Evolutionary conservation across 179 eudicot genomes (phyloP).

Genomic region (Silene noctiflora): DNA sequence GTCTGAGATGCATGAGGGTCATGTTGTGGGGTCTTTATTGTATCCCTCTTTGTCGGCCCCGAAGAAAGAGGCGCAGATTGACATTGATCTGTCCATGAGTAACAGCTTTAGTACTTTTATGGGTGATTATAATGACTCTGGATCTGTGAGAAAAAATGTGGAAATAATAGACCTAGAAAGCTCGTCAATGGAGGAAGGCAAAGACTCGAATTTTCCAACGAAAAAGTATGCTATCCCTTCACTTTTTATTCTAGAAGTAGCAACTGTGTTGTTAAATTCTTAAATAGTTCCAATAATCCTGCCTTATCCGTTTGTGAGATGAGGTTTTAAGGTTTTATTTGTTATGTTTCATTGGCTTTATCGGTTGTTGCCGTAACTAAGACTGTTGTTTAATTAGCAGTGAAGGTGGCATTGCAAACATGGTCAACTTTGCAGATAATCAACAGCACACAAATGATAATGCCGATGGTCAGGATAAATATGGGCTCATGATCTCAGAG

Average conservation of each 20-base stretch:
- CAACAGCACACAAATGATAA: conserved; percentile 51
- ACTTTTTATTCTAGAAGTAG: background rate
- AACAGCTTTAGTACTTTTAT: conserved; percentile 36
- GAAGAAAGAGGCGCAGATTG: conserved; percentile 41
- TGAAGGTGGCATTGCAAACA: conserved; percentile 44
- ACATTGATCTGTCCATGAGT: conserved; percentile 65
- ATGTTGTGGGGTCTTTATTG: conserved; percentile 33
- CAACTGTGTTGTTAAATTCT: background rate
- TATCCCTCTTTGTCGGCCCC: conserved; percentile 46
- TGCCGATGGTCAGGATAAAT: conserved; percentile 78
- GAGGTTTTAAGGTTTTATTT: background rate
- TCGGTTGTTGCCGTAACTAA: background rate
- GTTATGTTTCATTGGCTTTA: background rate
- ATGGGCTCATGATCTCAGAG: conserved; percentile 92
- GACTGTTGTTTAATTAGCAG: conserved; percentile 39
- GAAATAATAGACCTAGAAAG: conserved; percentile 90
- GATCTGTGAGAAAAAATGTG: conserved; percentile 50
- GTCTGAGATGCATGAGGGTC: conserved; percentile 59
- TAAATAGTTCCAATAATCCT: background rate
- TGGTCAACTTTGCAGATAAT: conserved; percentile 56
- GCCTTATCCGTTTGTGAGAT: background rate
- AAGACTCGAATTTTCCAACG: conserved; percentile 35
- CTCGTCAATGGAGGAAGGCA: conserved; percentile 50
- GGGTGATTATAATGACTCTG: conserved; percentile 39
- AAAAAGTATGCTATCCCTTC: conserved; percentile 44